Evolutionary conservation across 768 basidiomycete genomes (phyloP).

Genomic region (Crucibulum laeve): DNA sequence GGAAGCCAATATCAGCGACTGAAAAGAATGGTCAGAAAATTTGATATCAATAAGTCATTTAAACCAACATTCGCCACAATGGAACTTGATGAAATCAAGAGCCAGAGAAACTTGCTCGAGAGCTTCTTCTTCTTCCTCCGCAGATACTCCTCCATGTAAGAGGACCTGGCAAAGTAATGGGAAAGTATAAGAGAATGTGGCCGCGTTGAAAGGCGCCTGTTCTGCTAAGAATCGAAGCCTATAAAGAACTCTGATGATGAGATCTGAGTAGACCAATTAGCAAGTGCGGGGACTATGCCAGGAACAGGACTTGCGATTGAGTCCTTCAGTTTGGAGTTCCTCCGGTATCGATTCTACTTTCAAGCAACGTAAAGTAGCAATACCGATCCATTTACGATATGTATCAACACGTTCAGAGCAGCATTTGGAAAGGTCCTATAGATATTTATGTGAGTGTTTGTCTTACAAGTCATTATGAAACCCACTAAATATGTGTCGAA

Average conservation of each 20-base stretch:
- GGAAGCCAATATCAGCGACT: slow-evolving; percentile 75
- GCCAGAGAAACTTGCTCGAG: slow-evolving; percentile 76
- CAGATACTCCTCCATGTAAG: slow-evolving; percentile 59
- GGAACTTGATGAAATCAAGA: slow-evolving; percentile 65
- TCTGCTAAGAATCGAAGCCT: slow-evolving; percentile 79
- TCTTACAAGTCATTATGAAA: slow-evolving; percentile 7
- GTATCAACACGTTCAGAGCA: slow-evolving; percentile 72
- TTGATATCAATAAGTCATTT: neutral
- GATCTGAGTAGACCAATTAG: slow-evolving; percentile 34
- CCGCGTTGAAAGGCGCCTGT: slow-evolving; percentile 75
- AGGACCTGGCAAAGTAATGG: slow-evolving; percentile 73
- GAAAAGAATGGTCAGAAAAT: slow-evolving; percentile 1
- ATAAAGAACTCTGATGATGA: slow-evolving; percentile 83
- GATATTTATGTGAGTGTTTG: neutral
- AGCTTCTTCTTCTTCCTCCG: slow-evolving; percentile 66
- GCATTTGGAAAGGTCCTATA: slow-evolving; percentile 62
- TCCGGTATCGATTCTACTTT: slow-evolving; percentile 65
- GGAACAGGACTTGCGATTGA: slow-evolving; percentile 45
- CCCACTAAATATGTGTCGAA: slow-evolving; percentile 81
- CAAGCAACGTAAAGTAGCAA: slow-evolving; percentile 78
- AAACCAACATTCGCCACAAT: slow-evolving; percentile 67
- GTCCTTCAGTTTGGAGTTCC: slow-evolving; percentile 65
- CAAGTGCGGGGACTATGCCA: neutral
- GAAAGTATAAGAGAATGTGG: slow-evolving; percentile 79
- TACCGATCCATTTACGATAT: slow-evolving; percentile 68